Percentiles rank a stretch among this genome's conserved stretches.
phyloP scores from a whole-genome alignment of 169 alveolate species.

The Miamiensis avidus region DNA sequence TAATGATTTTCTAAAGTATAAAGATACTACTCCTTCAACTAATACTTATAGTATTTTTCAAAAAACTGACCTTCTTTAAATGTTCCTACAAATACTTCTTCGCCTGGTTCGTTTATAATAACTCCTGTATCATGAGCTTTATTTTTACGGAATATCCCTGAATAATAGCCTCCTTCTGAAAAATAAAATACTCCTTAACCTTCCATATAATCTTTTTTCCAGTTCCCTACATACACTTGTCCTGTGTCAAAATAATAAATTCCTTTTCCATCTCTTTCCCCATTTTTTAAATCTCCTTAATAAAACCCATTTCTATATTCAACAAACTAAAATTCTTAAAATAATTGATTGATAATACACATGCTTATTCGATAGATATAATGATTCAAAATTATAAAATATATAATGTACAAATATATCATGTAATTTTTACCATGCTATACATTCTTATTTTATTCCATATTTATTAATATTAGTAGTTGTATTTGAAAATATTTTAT shows the following conservation, averaged over 20 bases:
- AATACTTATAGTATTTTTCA: background rate
- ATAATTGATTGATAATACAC: too few relatives aligned
- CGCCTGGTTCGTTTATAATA: background rate
- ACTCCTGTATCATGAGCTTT: background rate
- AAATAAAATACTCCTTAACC: background rate
- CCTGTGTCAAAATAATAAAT: background rate
- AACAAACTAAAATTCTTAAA: background rate
- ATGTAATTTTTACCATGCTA: too few relatives aligned
- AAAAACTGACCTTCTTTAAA: background rate
- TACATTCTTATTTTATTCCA: too few relatives aligned
- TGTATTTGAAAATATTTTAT: too few relatives aligned
- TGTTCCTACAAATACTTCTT: background rate
- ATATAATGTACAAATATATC: too few relatives aligned
- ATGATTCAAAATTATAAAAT: too few relatives aligned
- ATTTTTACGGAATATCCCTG: background rate
- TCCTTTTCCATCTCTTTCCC: background rate
- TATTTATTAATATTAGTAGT: too few relatives aligned
- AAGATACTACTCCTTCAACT: background rate
- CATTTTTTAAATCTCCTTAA: background rate
- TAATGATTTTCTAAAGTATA: background rate
- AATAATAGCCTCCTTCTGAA: background rate
- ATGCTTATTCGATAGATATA: too few relatives aligned
- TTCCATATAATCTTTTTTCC: background rate
- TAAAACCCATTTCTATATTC: background rate
- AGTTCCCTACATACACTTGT: background rate